A percentile compares a stretch with the other conserved stretches of the same genome.
These are phyloP conservation scores for Trifolium dubium DNA, from an alignment of 306 rosid species.

Conservation along the genomic window DNA sequence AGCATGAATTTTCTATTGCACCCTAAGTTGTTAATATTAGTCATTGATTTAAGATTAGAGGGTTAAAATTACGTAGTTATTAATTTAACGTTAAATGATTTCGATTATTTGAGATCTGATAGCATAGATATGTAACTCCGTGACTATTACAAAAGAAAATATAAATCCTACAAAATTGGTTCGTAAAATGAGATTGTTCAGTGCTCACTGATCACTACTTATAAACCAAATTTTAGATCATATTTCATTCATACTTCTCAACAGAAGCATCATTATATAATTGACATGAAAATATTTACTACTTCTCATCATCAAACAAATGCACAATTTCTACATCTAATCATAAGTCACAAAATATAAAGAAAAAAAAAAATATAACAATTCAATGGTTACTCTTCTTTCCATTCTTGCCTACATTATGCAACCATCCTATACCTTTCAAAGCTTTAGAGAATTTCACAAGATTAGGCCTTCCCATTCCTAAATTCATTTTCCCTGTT, in stretches of 20 bases:
- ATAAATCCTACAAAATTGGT: neutral
- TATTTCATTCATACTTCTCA: neutral
- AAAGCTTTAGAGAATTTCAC: constrained; percentile 82
- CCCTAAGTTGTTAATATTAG: neutral
- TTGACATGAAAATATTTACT: constrained; percentile 62
- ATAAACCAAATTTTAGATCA: neutral
- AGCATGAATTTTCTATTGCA: constrained; percentile 6
- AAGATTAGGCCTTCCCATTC: constrained; percentile 83
- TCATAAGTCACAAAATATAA: constrained; percentile 30
- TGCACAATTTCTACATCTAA: constrained; percentile 48
- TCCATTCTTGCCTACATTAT: constrained; percentile 65
- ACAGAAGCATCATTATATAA: constrained; percentile 6
- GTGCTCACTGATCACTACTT: neutral
- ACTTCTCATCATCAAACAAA: constrained; percentile 39
- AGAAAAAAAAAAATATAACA: neutral
- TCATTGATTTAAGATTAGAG: neutral
- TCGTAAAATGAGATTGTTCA: neutral
- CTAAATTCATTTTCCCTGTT: constrained; percentile 83
- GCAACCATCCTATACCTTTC: constrained; percentile 83
- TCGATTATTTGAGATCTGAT: neutral
- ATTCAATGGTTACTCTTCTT: constrained; percentile 63
- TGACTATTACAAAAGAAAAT: neutral
- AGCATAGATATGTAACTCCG: neutral
- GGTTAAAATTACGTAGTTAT: neutral
- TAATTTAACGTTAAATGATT: neutral